Evolutionary conservation across 2,329 filamentous ascomycete genomes (phyloP), one percentile per base, ranked within the genome.

Genomic region (Didymella glomerata): DNA sequence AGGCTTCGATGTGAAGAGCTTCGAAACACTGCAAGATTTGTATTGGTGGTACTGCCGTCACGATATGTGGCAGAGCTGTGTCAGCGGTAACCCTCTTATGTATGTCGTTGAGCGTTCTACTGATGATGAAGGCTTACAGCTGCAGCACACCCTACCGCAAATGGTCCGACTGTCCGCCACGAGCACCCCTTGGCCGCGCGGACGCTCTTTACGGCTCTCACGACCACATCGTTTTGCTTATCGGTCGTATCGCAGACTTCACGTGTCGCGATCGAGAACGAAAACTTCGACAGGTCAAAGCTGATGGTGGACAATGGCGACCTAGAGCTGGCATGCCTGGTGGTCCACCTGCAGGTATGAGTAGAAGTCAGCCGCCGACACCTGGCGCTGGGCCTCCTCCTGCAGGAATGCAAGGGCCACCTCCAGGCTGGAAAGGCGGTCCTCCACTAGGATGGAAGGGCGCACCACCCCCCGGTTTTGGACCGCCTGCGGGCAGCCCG

Each of bases 11-110:
- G 84, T 96, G 47, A 88, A 92, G 62, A 88, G 86, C 40, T 96
- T 91, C 70, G 90, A 95, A 69, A 89, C 90, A 16, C 83, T 95
- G 38, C 87, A 90, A 64, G 95, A 98, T 77, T 79, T 98, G 5
- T 96, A 90, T 73, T 99, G 94, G 93, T 97, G 93, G 91, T 97
- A 93, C 74, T 89, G 86, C 68, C 96, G 97, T 77, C 95, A 97
- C 82, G 95, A 98, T 75, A 87, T 91, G 9, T 96, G 94, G 68
- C 94, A 97, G 75, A 93, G 91, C 73, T 86, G 97, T 61, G 81
- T 98, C 24, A 95, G 93, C 66, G 94, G 92, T 9, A 93, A 94
- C 41, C 85, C 85, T 62, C 81, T 96, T 46, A 89, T 97, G 92
- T 97, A 81, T 84, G 92, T 84, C 2, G 2, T 10, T 10, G 0